phyloP scores from a whole-genome alignment of 768 basidiomycete species.

The Pleurotus citrinopileatus region DNA sequence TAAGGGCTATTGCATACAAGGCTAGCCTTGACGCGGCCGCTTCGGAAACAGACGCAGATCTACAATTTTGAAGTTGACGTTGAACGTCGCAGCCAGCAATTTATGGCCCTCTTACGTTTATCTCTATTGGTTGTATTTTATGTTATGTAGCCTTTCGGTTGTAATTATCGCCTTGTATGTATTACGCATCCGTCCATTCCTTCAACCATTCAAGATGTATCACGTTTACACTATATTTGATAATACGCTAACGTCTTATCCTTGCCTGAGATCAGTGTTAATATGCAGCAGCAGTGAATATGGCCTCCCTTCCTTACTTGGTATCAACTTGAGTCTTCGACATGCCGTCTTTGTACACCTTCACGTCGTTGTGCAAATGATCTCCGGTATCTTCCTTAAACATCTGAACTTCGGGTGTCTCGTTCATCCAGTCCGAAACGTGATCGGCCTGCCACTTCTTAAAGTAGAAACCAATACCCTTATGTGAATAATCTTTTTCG shows the following conservation, averaged over 20 bases:
- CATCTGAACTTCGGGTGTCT: conserved; percentile 19
- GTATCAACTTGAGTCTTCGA: not conserved
- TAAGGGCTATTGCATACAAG: conserved; percentile 19
- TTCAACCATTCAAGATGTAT: too few species aligned
- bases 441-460: conserved; percentile 38
- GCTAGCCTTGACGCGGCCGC: conserved; percentile 15
- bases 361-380: conserved; percentile 1
- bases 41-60: conserved; percentile 1
- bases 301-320: not conserved
- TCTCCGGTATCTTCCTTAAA: conserved; percentile 16
- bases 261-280: too few species aligned
- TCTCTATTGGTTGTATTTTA: too few species aligned
- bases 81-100: too few species aligned
- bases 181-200: too few species aligned
- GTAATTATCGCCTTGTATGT: too few species aligned
- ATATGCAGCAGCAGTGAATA: too few species aligned
- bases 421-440: conserved; percentile 17
- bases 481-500: conserved; percentile 39
- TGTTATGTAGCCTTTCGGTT: too few species aligned
- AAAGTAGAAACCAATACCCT: conserved; percentile 36
- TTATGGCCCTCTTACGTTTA: too few species aligned
- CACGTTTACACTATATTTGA: too few species aligned
- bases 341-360: conserved; percentile 4
- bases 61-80: too few species aligned
- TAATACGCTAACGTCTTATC: too few species aligned